These are phyloP conservation scores for Cyclospora cayetanensis DNA, from an alignment of 169 alveolate genomes.

Conservation along the genomic window DNA sequence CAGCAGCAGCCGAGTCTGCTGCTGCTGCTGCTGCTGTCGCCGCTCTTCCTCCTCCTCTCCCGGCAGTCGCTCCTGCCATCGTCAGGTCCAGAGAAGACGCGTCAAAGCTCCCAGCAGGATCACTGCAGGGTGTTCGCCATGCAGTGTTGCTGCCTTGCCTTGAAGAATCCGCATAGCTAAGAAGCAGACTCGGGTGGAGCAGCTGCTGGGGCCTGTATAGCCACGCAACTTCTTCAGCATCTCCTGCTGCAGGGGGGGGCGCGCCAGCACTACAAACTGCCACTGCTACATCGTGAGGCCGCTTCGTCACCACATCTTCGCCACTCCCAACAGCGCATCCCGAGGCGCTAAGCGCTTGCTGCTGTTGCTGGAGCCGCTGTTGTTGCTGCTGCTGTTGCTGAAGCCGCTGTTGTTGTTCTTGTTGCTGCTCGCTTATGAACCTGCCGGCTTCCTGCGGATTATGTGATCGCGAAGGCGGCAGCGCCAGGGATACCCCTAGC, in stretches of 20 bases:
- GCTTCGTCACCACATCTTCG: not conserved
- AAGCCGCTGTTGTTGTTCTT: not conserved
- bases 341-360: not conserved
- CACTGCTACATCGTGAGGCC: not conserved
- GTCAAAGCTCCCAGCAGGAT: not conserved
- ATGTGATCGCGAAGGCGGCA: not conserved
- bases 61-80: not conserved
- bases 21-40: not conserved
- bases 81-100: not conserved
- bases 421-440: not conserved
- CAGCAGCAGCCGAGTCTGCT: not conserved
- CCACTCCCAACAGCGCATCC: not conserved
- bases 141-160: not conserved
- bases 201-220: not conserved
- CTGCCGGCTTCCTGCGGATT: not conserved
- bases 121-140: not conserved
- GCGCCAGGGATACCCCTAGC: not conserved
- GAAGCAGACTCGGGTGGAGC: not conserved
- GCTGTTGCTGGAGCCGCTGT: not conserved
- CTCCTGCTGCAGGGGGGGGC: slow-evolving; percentile 1
- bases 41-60: not conserved
- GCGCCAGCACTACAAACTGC: not conserved
- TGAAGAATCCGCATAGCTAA: not conserved
- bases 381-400: not conserved
- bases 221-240: not conserved